Evolutionary conservation across 2,329 filamentous ascomycete genomes (phyloP).

Genomic region (Claviceps citrina): DNA sequence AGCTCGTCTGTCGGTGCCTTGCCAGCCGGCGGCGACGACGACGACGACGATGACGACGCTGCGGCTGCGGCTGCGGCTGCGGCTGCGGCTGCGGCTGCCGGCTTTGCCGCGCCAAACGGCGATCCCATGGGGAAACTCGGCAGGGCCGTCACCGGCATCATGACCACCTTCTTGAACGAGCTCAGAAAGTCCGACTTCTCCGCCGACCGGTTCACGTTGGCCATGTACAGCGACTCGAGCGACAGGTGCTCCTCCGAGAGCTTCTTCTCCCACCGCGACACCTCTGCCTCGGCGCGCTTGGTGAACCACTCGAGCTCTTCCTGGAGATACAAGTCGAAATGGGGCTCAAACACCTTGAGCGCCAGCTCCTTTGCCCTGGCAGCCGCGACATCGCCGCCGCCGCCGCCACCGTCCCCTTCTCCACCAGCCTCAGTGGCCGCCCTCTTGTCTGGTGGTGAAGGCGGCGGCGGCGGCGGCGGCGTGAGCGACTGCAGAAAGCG

Average conservation of each 20-base stretch:
- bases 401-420: not conserved
- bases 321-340: constrained; percentile 82
- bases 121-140: constrained; percentile 48
- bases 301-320: constrained; percentile 84
- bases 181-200: constrained; percentile 93
- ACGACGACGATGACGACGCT: too few species aligned
- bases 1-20: constrained; percentile 80
- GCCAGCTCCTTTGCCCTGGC: constrained; percentile 54
- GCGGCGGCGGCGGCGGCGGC: constrained; percentile 30
- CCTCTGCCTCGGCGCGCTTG: constrained; percentile 57
- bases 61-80: constrained; percentile 29
- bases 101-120: constrained; percentile 36
- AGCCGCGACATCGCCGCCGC: constrained; percentile 37
- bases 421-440: not conserved
- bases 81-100: constrained; percentile 27
- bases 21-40: constrained; percentile 25
- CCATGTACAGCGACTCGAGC: constrained; percentile 90
- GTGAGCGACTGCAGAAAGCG: constrained; percentile 59
- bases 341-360: constrained; percentile 67
- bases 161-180: constrained; percentile 95
- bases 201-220: constrained; percentile 81
- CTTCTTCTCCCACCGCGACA: constrained; percentile 79
- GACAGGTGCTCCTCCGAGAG: constrained; percentile 80
- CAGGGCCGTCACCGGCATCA: constrained; percentile 92
- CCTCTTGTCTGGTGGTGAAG: too few species aligned